Percentiles rank a stretch among this genome's conserved stretches.
phyloP scores from a whole-genome alignment of 352 stramenopile species.

The Phytophthora ohioensis region DNA sequence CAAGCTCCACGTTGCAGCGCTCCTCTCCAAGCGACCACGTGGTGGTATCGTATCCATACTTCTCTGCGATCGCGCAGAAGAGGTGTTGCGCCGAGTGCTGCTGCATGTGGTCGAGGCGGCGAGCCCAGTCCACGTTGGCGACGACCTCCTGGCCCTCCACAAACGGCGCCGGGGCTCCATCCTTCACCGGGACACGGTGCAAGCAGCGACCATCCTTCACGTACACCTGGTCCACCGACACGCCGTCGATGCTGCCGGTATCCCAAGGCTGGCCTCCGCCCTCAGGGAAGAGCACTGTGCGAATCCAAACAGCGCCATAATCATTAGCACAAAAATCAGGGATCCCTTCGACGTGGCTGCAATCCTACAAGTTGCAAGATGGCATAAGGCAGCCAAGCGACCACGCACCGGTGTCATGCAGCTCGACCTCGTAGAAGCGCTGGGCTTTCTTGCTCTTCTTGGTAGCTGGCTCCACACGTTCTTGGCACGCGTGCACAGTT shows the following conservation, averaged over 20 bases:
- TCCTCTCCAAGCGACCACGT: conserved; percentile 83
- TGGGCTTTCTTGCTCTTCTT: conserved; percentile 50
- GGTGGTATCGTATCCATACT: conserved; percentile 74
- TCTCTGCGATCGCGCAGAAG: conserved; percentile 85
- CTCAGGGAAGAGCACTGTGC: conserved; percentile 85
- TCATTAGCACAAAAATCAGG: conserved; percentile 19
- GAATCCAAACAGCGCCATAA: conserved; percentile 17
- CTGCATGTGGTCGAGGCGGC: conserved; percentile 90
- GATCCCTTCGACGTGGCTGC: neutral
- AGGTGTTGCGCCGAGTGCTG: conserved; percentile 92
- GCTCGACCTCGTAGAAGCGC: conserved; percentile 65
- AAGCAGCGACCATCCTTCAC: conserved; percentile 74
- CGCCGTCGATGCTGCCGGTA: conserved; percentile 62
- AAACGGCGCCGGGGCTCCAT: conserved; percentile 43
- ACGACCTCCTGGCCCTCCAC: conserved; percentile 58
- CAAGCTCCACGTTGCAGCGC: conserved; percentile 83
- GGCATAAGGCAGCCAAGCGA: neutral
- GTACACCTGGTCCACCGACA: conserved; percentile 67
- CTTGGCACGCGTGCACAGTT: conserved; percentile 50
- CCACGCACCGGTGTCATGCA: conserved; percentile 64
- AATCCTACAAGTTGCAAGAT: conserved; percentile 4
- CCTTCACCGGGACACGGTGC: conserved; percentile 50
- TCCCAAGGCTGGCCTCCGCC: conserved; percentile 90
- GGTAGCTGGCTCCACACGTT: conserved; percentile 32
- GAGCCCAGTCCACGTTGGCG: conserved; percentile 74